Evolutionary conservation across 495 filamentous ascomycete species (phyloP).

Genomic region (Penicillium turbatum): DNA sequence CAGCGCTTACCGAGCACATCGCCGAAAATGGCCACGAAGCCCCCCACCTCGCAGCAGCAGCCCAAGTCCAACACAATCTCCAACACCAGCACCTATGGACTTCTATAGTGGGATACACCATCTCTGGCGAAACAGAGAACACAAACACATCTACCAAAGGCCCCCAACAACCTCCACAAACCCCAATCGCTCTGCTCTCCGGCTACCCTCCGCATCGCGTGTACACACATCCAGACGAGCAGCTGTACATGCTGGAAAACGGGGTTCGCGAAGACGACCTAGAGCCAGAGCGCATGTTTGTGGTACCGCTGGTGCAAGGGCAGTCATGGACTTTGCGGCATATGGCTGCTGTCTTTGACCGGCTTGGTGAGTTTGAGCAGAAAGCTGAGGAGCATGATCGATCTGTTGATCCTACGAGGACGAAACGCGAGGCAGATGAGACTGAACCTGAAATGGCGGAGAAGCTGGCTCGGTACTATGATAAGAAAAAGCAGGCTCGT

Average conservation of each 20-base stretch:
- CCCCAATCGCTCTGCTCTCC: conserved; percentile 60
- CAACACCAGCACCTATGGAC: conserved; percentile 87
- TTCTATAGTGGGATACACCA: conserved; percentile 38
- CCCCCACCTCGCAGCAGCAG: conserved; percentile 50
- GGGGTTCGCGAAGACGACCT: conserved; percentile 45
- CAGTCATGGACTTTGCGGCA: conserved; percentile 77
- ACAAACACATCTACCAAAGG: conserved; percentile 10
- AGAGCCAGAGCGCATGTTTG: conserved; percentile 68
- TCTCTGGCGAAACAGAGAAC: conserved; percentile 46
- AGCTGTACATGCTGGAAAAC: conserved; percentile 67
- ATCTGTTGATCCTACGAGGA: background rate
- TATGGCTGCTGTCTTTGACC: conserved; percentile 79
- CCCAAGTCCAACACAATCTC: conserved; percentile 73
- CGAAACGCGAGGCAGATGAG: background rate
- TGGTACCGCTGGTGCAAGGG: conserved; percentile 74
- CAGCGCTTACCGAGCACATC: conserved; percentile 35
- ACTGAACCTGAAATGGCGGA: conserved; percentile 24
- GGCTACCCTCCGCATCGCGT: conserved; percentile 82
- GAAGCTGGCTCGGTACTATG: conserved; percentile 36
- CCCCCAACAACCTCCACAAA: conserved; percentile 10
- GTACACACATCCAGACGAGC: conserved; percentile 92
- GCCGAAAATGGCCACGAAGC: conserved; percentile 19
- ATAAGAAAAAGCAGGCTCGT: conserved; percentile 30
- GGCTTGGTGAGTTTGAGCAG: conserved; percentile 41
- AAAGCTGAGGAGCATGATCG: conserved; percentile 26